Percentiles rank a stretch among this genome's conserved stretches.
phyloP scores from a whole-genome alignment of 306 rosid species.

The Gastrolobium villosum region DNA sequence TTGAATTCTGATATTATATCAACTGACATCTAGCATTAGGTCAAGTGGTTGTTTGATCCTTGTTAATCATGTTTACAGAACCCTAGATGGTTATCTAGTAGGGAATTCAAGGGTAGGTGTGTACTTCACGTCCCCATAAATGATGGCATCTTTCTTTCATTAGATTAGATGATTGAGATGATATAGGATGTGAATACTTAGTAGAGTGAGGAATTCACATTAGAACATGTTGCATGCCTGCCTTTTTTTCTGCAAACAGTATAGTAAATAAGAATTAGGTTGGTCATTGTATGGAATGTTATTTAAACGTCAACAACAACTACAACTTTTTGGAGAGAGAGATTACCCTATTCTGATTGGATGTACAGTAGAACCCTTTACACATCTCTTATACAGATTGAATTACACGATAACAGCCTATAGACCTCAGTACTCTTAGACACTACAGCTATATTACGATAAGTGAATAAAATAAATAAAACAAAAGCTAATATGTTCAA shows the following conservation, averaged over 20 bases:
- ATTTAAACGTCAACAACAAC: not conserved
- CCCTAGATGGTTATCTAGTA: too few relatives aligned
- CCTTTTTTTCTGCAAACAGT: slow-evolving; percentile 10
- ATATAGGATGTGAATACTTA: not conserved
- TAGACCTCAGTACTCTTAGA: not conserved
- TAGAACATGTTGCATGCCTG: slow-evolving; percentile 15
- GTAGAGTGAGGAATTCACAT: slow-evolving; percentile 28
- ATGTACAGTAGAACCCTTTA: not conserved
- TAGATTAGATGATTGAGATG: slow-evolving; percentile 4
- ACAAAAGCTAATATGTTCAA: not conserved
- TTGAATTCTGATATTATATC: too few relatives aligned
- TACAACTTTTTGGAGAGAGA: not conserved
- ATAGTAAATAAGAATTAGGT: slow-evolving; percentile 7
- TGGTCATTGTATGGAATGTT: slow-evolving; percentile 23
- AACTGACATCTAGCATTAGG: too few relatives aligned
- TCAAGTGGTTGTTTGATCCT: too few relatives aligned
- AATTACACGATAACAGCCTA: not conserved
- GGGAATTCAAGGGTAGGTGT: not conserved
- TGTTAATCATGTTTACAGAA: too few relatives aligned
- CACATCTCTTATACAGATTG: not conserved
- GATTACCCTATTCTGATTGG: slow-evolving; percentile 14
- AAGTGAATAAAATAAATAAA: not conserved
- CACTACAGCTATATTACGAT: not conserved
- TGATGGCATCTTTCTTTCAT: slow-evolving; percentile 25
- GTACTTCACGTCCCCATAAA: slow-evolving; percentile 20